Conservation (phyloP, 2,329 filamentous ascomycete genomes). For the Karstenula rhodostoma region DNA sequence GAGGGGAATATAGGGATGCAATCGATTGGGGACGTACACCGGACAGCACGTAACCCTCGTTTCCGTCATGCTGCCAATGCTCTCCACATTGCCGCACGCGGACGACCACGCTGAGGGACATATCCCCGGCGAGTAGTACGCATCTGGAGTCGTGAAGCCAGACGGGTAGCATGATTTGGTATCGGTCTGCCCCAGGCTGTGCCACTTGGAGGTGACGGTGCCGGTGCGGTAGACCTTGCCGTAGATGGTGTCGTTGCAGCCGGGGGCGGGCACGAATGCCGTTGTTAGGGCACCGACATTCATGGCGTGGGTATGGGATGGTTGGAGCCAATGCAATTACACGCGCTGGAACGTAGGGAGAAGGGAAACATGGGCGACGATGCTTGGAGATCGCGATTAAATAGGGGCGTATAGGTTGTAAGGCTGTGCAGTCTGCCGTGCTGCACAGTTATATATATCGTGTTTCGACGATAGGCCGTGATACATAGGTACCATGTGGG, state of each 20-base stretch:
- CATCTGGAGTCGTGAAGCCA: background rate
- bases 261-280: background rate
- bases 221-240: background rate
- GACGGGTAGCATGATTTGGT: background rate
- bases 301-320: background rate
- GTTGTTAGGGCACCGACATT: constrained; percentile 3
- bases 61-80: background rate
- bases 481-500: background rate
- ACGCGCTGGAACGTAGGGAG: background rate
- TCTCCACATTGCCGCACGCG: background rate
- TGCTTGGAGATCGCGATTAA: background rate
- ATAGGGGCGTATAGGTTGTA: background rate
- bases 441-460: background rate
- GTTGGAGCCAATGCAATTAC: background rate
- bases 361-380: background rate
- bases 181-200: background rate
- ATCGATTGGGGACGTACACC: background rate
- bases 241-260: constrained; percentile 6
- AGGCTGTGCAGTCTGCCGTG: constrained; percentile 1
- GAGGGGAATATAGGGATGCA: background rate
- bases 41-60: constrained; percentile 3
- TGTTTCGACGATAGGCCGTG: background rate
- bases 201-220: background rate
- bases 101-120: constrained; percentile 5
- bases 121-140: constrained; percentile 3